phyloP scores from a whole-genome alignment of 2,329 filamentous ascomycete genomes.

The Alternaria angustiovoidea region DNA sequence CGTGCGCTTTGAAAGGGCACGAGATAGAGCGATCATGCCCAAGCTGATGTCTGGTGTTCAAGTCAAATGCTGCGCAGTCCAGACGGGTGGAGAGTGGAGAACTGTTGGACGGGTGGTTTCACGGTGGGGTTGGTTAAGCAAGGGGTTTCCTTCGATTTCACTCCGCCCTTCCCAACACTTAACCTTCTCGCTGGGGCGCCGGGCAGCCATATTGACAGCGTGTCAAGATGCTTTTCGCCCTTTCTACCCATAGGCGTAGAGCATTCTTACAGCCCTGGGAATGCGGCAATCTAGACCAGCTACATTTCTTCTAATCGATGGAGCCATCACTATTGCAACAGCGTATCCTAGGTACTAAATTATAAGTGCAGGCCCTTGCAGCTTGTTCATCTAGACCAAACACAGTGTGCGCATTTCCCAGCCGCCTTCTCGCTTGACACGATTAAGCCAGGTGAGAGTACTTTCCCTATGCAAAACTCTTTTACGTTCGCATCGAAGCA shows the following conservation, averaged over 20 bases:
- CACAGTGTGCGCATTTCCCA: not conserved
- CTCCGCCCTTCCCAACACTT: too few species aligned
- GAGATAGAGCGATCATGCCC: not conserved
- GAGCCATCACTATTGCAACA: too few species aligned
- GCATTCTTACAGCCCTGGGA: not conserved
- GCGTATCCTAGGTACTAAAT: too few species aligned
- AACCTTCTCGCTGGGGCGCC: not conserved
- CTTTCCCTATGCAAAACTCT: not conserved
- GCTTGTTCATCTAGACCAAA: not conserved
- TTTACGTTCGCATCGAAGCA: not conserved
- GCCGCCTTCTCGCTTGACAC: not conserved
- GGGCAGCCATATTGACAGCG: not conserved
- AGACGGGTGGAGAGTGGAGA: rapidly evolving
- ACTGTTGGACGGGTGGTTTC: not conserved
- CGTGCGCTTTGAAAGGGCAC: not conserved
- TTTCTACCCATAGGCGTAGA: rapidly evolving
- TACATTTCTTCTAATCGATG: too few species aligned
- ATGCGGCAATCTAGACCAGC: not conserved
- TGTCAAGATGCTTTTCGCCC: not conserved
- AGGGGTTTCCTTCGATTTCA: not conserved
- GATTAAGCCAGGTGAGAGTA: not conserved
- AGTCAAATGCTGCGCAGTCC: rapidly evolving
- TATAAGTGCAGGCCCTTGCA: too few species aligned
- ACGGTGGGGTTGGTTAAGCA: not conserved
- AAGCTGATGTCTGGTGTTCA: not conserved